Base-by-base conservation (phyloP, 768 basidiomycete genomes). In the Amanita polypyramis region DNA sequence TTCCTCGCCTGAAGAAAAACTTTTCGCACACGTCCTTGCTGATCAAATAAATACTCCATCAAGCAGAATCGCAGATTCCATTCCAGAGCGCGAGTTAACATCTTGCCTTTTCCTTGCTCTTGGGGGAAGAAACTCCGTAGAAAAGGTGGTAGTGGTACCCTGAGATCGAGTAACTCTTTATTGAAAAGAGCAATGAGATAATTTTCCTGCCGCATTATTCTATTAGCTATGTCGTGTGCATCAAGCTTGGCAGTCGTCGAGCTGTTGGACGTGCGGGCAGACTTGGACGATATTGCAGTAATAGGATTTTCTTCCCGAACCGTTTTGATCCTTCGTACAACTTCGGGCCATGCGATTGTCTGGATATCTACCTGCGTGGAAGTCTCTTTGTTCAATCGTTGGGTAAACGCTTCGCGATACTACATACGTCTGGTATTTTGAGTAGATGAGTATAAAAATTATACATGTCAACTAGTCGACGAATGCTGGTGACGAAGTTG, bases 151-250 rank as follows among this genome's bases (percentile, higher is more conserved):
- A 93, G 58, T 2, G 96, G 90, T 1, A 92, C 76, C 7, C 82
- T 80, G 17, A 98, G 72, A 65, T 99, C 88, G 44, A 99, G 72
- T 4, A 98, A 65, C 53, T 96, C 92, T 62, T 97, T 98, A 68
- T 98, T 99, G 65, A 99, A 96, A 15, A 99, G 65, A 0, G 96
- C 93, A 50, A 98, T 96, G 43, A 99, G 75, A 61, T 98, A 99
- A 65, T 99, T 99, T 61, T 98, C 96, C 62, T 97, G 91, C 27
- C 96, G 79, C 80, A 99, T 77, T 57, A 99, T 97, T 44, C 96
- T 85, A 61, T 97, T 98, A 3, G 95, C 95, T 45, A 98, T 81
- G 64, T 98, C 95, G 60, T 99, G 96, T 2, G 95, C 96, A 56
- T 99, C 96, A 5, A 99, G 78, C 60, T 89, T 89, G 40, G 91